Conservation (phyloP, 2,329 filamentous ascomycete genomes). For the Peltaster fructicola region DNA sequence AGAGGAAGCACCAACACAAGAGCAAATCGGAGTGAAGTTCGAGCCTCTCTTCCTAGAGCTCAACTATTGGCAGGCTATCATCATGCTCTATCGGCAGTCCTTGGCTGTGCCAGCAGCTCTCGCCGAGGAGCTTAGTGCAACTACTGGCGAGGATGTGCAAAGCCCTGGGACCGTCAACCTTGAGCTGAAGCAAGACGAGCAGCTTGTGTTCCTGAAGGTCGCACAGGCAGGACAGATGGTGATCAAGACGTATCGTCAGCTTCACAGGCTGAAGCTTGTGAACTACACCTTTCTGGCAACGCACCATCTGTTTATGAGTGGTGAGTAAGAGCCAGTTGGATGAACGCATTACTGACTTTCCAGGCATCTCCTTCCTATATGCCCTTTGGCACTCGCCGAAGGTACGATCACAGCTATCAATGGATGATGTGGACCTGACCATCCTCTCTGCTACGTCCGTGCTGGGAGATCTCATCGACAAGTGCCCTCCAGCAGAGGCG, state of each 20-base stretch:
- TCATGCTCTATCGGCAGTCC: conserved; percentile 82
- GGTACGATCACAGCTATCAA: conserved; percentile 67
- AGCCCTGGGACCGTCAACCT: conserved; percentile 36
- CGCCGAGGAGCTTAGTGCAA: conserved; percentile 52
- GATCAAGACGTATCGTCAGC: conserved; percentile 70
- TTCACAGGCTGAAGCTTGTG: conserved; percentile 74
- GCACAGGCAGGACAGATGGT: conserved; percentile 91
- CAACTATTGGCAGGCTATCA: conserved; percentile 95
- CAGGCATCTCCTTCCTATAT: conserved; percentile 77
- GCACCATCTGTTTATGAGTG: conserved; percentile 93
- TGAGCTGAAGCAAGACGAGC: conserved; percentile 64
- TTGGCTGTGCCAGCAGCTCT: conserved; percentile 67
- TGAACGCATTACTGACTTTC: neutral
- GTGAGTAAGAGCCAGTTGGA: conserved; percentile 29
- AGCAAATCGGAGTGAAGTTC: conserved; percentile 74
- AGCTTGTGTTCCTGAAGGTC: conserved; percentile 82
- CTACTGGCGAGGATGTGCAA: conserved; percentile 36
- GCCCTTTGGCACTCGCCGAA: conserved; percentile 92
- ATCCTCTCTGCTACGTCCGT: conserved; percentile 86
- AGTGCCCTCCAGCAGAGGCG: conserved; percentile 86
- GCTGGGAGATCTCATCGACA: conserved; percentile 76
- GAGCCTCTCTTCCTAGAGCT: conserved; percentile 79
- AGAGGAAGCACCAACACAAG: conserved; percentile 55
- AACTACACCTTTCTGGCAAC: conserved; percentile 95
- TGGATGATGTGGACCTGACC: conserved; percentile 96